These are phyloP conservation scores for Capsicum pubescens DNA, from an alignment of 257 asterid species.

Conservation along the genomic window DNA sequence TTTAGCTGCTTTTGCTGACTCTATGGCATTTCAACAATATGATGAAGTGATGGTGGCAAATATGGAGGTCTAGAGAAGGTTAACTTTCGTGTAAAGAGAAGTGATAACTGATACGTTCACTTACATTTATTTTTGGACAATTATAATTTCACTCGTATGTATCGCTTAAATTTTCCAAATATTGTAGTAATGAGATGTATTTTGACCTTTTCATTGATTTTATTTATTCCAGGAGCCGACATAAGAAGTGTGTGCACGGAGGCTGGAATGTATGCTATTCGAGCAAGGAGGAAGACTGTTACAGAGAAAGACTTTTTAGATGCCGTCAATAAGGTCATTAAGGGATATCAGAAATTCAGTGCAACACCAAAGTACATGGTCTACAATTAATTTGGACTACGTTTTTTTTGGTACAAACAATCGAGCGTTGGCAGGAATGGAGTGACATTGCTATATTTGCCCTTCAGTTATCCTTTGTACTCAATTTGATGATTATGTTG, in stretches of 20 bases:
- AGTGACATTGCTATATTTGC: conserved; percentile 14
- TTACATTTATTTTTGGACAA: not conserved
- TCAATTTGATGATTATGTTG: not conserved
- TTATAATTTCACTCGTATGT: not conserved
- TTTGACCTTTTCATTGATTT: not conserved
- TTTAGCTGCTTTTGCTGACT: not conserved
- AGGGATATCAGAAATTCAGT: conserved; percentile 94
- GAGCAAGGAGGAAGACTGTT: conserved; percentile 91
- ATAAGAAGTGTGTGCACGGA: conserved; percentile 95
- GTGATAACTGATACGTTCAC: not conserved
- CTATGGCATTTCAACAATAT: not conserved
- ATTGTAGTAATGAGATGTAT: not conserved
- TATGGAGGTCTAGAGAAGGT: conserved; percentile 14
- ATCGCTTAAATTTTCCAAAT: not conserved
- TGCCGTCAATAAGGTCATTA: conserved; percentile 94
- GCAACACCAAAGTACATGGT: conserved; percentile 98
- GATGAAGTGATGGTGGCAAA: not conserved
- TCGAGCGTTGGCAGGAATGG: not conserved
- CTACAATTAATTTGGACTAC: conserved; percentile 54
- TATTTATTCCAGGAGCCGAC: conserved; percentile 68
- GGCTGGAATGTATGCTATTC: conserved; percentile 94
- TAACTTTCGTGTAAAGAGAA: not conserved
- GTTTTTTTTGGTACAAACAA: not conserved
- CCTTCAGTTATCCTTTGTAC: not conserved
- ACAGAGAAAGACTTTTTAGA: conserved; percentile 95